Conservation (phyloP, 1,284 basidiomycete genomes). For the Heimioporus retisporus region DNA sequence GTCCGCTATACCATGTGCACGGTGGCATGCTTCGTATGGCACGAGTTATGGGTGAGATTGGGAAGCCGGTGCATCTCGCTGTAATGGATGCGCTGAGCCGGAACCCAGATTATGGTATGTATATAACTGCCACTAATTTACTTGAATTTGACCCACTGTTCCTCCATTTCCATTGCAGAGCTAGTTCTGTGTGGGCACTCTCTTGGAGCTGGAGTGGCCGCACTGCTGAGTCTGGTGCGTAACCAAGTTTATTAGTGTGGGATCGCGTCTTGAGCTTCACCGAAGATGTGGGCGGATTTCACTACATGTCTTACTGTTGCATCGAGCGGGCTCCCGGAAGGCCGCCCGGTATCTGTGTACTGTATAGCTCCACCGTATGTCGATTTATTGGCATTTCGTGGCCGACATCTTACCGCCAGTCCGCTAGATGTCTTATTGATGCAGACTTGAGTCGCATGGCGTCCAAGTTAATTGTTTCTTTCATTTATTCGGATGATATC, state of each 20-base stretch:
- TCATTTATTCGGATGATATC: slow-evolving; percentile 86
- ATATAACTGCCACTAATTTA: background rate
- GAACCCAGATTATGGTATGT: slow-evolving; percentile 77
- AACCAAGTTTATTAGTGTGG: background rate
- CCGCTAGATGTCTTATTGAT: slow-evolving; percentile 66
- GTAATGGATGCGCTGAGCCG: slow-evolving; percentile 74
- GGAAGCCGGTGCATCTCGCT: slow-evolving; percentile 82
- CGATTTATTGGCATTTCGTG: slow-evolving; percentile 15
- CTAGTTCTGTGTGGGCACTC: slow-evolving; percentile 88
- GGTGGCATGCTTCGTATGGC: slow-evolving; percentile 87
- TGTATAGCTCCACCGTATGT: slow-evolving; percentile 84
- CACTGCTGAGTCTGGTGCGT: slow-evolving; percentile 77
- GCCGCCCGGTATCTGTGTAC: slow-evolving; percentile 77
- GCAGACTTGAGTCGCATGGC: slow-evolving; percentile 65
- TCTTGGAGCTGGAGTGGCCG: slow-evolving; percentile 88
- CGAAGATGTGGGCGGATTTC: slow-evolving; percentile 87
- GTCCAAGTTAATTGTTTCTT: slow-evolving; percentile 74
- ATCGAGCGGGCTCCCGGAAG: slow-evolving; percentile 76
- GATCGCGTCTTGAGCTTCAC: slow-evolving; percentile 9
- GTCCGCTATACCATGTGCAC: slow-evolving; percentile 67
- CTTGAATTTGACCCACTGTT: background rate
- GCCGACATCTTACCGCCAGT: slow-evolving; percentile 14
- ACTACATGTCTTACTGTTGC: slow-evolving; percentile 77
- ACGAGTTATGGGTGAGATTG: slow-evolving; percentile 78
- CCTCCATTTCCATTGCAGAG: slow-evolving; percentile 57